phyloP scores from a whole-genome alignment of 75 land plant species.

The Pinus tabuliformis region DNA sequence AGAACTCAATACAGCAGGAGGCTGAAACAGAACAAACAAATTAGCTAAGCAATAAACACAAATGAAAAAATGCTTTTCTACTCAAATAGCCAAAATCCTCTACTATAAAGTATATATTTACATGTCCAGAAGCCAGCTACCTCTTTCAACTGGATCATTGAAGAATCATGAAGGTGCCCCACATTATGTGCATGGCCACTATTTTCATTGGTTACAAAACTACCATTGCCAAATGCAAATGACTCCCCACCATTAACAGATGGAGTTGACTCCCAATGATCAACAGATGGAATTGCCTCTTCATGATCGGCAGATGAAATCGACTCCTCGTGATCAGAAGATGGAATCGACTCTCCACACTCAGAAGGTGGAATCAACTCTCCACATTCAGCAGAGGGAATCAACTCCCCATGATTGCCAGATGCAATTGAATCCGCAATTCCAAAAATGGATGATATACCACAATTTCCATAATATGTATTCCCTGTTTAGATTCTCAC shows the following conservation, averaged over 20 bases:
- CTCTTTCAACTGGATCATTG: conserved; percentile 75
- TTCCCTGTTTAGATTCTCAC: conserved; percentile 2
- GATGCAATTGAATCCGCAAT: background rate
- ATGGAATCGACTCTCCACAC: background rate
- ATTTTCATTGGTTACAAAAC: conserved; percentile 17
- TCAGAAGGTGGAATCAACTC: background rate
- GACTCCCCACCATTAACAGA: conserved; percentile 22
- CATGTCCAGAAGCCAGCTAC: conserved; percentile 18
- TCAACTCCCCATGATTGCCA: background rate
- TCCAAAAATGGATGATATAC: conserved; percentile 79
- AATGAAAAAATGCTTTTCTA: background rate
- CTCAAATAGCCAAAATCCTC: background rate
- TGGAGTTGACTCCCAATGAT: background rate
- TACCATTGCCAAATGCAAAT: conserved; percentile 29
- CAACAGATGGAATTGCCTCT: background rate
- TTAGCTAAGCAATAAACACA: background rate
- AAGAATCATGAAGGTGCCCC: conserved; percentile 25
- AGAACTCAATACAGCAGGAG: conserved; percentile 74
- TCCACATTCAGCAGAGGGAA: conserved; percentile 1
- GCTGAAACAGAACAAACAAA: conserved; percentile 38
- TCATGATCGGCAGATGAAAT: background rate
- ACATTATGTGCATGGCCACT: conserved; percentile 32
- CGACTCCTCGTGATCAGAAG: background rate
- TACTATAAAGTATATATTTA: background rate
- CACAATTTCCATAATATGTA: conserved; percentile 17